Evolutionary conservation across 495 filamentous ascomycete genomes (phyloP), one percentile per base, ranked within the genome.

Genomic region (Penicillium waksmanii): DNA sequence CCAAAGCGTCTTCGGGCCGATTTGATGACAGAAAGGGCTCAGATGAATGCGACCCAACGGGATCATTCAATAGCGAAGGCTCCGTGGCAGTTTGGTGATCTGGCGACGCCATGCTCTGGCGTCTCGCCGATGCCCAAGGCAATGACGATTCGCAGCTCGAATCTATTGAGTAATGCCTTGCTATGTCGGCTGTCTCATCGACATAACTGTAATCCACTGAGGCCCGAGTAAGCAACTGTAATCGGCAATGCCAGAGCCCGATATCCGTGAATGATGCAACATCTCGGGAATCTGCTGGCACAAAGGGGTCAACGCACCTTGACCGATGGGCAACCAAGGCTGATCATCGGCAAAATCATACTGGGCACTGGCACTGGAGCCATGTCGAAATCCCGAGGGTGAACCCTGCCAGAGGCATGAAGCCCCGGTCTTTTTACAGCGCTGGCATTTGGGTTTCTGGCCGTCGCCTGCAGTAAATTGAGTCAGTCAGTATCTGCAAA

Each of bases 261-360:
- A 54, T 47, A 50, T 53, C 8, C 42, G 17, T 44, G 42, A 9
- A 44, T 44, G 12, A 58, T 47, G 38, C 49, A 53, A 49, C 38
- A 5, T 5, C 15, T 19, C 17, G n/a, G 52, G 36, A 33, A 35
- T 18, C 7, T 36, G 15, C 23, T 43, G 12, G 33, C 35, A 53
- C 56, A 19, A 9, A 3, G 17, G 42, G 15, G 17, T 44, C 19
- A 19, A 57, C 62, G 35, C 5, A 67, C 65, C 61, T 12, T 51
- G 51, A 1, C 55, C 62, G 27, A 62, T 51, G 11, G 65, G 58
- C 2, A 67, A 21, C 65, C 65, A 67, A 21, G 59, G 58, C 56
- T 67, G 65, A 51, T 64, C 65, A 46, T 65, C 61, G 40, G 65
- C 50, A 36, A 67, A 62, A 19, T 62, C 50, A 62, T 64, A 67